Evolutionary conservation across 163 green algal genomes (phyloP).

Genomic region (Prototheca wickerhamii): DNA sequence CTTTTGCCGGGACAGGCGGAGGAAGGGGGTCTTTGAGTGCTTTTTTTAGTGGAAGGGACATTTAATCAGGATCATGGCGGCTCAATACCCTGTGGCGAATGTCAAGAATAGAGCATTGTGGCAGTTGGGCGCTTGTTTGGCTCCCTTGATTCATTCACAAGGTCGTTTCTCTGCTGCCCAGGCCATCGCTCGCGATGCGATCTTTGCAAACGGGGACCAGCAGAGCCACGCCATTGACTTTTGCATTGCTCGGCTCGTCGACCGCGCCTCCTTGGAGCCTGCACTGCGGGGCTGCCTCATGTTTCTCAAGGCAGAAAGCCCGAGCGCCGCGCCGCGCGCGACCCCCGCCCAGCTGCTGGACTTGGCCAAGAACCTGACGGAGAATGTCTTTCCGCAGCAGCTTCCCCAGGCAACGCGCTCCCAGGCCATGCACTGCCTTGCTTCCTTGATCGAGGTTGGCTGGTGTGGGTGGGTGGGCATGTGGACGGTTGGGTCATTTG

Average conservation of each 20-base stretch:
- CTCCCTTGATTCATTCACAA: too few relatives aligned
- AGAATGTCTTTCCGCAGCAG: conserved; percentile 31
- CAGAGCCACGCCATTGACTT: conserved; percentile 16
- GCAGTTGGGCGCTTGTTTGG: too few relatives aligned
- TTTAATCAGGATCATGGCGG: too few relatives aligned
- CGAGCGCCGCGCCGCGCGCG: background rate
- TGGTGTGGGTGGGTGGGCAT: background rate
- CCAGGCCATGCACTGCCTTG: conserved; percentile 31
- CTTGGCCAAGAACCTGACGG: background rate
- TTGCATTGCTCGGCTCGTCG: conserved; percentile 19
- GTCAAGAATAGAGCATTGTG: too few relatives aligned
- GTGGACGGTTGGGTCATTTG: too few relatives aligned
- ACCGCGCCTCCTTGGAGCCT: conserved; percentile 20
- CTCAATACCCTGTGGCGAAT: too few relatives aligned
- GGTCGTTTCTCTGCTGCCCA: too few relatives aligned
- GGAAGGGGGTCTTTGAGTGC: too few relatives aligned
- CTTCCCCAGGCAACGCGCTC: conserved; percentile 29
- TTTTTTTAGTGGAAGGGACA: too few relatives aligned
- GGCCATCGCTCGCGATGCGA: background rate
- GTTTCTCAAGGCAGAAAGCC: background rate
- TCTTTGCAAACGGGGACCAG: background rate
- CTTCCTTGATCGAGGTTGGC: conserved; percentile 18
- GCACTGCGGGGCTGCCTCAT: conserved; percentile 30
- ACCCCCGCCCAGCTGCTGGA: background rate
- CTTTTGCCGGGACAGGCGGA: too few relatives aligned